A percentile compares a stretch with the other conserved stretches of the same genome.
phyloP scores from a whole-genome alignment of 495 filamentous ascomycete genomes.

The Chaetomium fimeti region DNA sequence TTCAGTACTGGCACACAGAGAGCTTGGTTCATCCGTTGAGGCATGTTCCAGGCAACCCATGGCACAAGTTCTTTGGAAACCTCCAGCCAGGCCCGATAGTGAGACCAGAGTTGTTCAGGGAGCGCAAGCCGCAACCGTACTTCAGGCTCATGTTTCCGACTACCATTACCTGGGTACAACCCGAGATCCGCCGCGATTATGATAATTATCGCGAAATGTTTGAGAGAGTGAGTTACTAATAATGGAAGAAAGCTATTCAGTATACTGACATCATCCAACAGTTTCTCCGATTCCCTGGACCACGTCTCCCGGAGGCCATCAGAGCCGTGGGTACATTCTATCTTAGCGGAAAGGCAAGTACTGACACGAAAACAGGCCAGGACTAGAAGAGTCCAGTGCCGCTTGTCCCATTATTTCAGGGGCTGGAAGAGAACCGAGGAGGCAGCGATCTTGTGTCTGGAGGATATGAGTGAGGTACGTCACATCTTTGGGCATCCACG shows the following conservation, averaged over 20 bases:
- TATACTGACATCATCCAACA: background rate
- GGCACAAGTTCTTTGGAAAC: conserved; percentile 29
- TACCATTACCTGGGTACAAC: conserved; percentile 14
- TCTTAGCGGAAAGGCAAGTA: background rate
- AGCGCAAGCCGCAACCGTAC: background rate
- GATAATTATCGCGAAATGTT: conserved; percentile 12
- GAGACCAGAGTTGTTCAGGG: conserved; percentile 13
- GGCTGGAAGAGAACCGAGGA: conserved; percentile 13
- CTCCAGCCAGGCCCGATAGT: background rate
- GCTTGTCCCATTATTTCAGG: background rate
- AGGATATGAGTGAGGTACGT: conserved; percentile 14
- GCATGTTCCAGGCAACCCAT: conserved; percentile 24
- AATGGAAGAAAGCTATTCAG: background rate
- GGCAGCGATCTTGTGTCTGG: background rate
- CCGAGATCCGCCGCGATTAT: conserved; percentile 14
- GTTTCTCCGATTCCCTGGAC: background rate
- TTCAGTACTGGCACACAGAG: conserved; percentile 18
- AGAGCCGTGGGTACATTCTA: background rate
- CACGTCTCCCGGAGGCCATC: conserved; percentile 8
- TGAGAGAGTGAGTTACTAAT: conserved; percentile 12
- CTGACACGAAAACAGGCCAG: conserved; percentile 2
- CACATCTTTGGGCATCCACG: background rate
- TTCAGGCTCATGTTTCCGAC: conserved; percentile 13
- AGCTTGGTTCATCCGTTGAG: conserved; percentile 14
- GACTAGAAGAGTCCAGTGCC: conserved; percentile 8